Evolutionary conservation across 129 eudicot genomes (phyloP).

Genomic region (Oenanthe sinensis): DNA sequence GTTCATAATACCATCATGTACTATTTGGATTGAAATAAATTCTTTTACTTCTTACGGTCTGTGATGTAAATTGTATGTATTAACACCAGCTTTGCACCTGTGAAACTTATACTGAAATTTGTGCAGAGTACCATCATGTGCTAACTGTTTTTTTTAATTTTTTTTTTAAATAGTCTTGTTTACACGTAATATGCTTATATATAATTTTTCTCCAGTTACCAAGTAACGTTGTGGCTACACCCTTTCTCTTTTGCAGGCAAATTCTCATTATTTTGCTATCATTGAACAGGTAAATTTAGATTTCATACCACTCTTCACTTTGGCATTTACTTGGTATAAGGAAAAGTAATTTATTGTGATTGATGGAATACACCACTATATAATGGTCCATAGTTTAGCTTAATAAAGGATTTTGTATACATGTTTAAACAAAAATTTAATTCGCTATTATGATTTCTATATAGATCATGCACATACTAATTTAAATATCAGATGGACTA

Average conservation of each 20-base stretch:
- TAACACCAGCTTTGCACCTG: background rate
- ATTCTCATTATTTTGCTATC: constrained; percentile 97
- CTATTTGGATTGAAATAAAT: too few species aligned
- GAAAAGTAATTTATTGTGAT: background rate
- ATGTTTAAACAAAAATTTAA: background rate
- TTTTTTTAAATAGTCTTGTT: background rate
- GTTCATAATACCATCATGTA: background rate
- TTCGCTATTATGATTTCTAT: background rate
- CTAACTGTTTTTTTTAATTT: background rate
- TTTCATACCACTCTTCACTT: background rate
- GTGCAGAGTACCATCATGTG: background rate
- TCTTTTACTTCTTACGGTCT: background rate
- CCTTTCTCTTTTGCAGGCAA: constrained; percentile 64
- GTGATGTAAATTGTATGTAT: background rate
- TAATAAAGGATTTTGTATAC: background rate
- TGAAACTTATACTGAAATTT: background rate
- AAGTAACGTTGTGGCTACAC: background rate
- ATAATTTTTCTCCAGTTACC: background rate
- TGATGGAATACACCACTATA: background rate
- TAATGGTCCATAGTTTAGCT: background rate
- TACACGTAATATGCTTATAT: background rate
- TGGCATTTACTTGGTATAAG: background rate
- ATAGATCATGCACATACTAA: background rate
- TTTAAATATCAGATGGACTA: background rate
- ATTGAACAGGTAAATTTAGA: constrained; percentile 67